phyloP scores from a whole-genome alignment of 1,284 basidiomycete species.

The Cutaneotrichosporon sp. region DNA sequence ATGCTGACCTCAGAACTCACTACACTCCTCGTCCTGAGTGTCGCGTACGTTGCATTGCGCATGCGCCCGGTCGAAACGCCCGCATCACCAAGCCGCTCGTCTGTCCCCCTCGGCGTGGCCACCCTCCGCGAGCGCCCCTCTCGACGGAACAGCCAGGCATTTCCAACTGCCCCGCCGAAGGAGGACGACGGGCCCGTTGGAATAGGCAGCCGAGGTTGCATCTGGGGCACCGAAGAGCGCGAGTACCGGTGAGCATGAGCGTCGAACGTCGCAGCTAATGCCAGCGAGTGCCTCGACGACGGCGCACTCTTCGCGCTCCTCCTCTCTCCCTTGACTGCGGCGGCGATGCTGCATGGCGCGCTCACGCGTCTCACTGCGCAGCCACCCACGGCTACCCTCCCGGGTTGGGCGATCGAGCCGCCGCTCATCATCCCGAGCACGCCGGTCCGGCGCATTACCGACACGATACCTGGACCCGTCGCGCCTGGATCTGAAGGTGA shows the following conservation, averaged over 20 bases:
- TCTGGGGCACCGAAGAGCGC: constrained; percentile 53
- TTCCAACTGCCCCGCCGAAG: constrained; percentile 6
- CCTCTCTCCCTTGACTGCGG: constrained; percentile 71
- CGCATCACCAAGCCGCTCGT: background rate
- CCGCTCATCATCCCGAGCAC: constrained; percentile 57
- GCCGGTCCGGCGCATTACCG: constrained; percentile 44
- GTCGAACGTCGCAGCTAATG: constrained; percentile 9
- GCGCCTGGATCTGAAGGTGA: constrained; percentile 38
- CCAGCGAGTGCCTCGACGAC: constrained; percentile 75
- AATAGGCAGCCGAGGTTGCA: constrained; percentile 38
- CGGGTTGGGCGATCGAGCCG: constrained; percentile 72
- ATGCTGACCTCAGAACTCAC: constrained; percentile 18
- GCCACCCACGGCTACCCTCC: constrained; percentile 54
- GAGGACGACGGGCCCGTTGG: constrained; percentile 30
- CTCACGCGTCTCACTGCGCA: constrained; percentile 51
- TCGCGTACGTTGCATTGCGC: constrained; percentile 28
- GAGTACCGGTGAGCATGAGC: constrained; percentile 45
- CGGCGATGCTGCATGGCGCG: constrained; percentile 60
- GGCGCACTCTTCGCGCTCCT: constrained; percentile 77
- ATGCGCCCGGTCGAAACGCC: constrained; percentile 20
- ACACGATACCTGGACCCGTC: constrained; percentile 10
- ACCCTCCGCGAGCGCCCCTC: constrained; percentile 2
- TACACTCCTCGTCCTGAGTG: constrained; percentile 18
- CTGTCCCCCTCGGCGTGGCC: background rate
- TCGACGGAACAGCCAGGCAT: constrained; percentile 14